phyloP scores from a whole-genome alignment of 2,329 filamentous ascomycete species.

The Cercospora sesami region DNA sequence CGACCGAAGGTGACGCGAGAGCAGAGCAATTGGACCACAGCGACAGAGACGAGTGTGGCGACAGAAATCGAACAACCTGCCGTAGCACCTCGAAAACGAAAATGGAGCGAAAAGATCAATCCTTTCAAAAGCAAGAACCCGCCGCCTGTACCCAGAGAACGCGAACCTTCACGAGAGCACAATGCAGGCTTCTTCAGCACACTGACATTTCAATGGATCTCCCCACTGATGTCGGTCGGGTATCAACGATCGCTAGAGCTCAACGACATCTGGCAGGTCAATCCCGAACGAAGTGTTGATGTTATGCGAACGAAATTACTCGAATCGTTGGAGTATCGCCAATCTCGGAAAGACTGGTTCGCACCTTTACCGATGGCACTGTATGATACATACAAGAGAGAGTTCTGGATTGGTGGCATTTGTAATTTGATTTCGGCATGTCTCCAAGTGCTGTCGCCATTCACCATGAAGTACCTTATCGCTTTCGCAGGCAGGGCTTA shows the following conservation, averaged over 20 bases:
- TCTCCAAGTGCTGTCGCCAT: conserved; percentile 77
- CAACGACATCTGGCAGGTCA: conserved; percentile 86
- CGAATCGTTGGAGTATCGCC: conserved; percentile 67
- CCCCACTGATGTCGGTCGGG: conserved; percentile 78
- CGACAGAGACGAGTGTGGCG: conserved; percentile 37
- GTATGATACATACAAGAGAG: conserved; percentile 79
- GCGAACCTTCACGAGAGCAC: conserved; percentile 65
- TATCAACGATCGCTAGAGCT: conserved; percentile 81
- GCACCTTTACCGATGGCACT: conserved; percentile 73
- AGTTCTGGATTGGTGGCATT: conserved; percentile 81
- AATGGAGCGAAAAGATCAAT: conserved; percentile 62
- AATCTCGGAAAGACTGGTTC: conserved; percentile 62
- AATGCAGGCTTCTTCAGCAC: conserved; percentile 71
- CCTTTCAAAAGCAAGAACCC: conserved; percentile 50
- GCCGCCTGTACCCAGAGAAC: conserved; percentile 58
- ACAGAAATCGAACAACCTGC: conserved; percentile 26
- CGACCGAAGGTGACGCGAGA: conserved; percentile 27
- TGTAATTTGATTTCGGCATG: conserved; percentile 73
- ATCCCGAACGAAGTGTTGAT: conserved; percentile 73
- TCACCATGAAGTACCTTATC: conserved; percentile 82
- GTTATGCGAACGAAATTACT: conserved; percentile 67
- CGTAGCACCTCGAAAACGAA: conserved; percentile 46
- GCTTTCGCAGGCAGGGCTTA: conserved; percentile 80
- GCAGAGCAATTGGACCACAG: conserved; percentile 38
- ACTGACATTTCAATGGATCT: conserved; percentile 87